Percentiles rank a stretch among this genome's conserved stretches.
Conservation (phyloP, 2,329 filamentous ascomycete genomes). For the Exophiala bonariae region DNA sequence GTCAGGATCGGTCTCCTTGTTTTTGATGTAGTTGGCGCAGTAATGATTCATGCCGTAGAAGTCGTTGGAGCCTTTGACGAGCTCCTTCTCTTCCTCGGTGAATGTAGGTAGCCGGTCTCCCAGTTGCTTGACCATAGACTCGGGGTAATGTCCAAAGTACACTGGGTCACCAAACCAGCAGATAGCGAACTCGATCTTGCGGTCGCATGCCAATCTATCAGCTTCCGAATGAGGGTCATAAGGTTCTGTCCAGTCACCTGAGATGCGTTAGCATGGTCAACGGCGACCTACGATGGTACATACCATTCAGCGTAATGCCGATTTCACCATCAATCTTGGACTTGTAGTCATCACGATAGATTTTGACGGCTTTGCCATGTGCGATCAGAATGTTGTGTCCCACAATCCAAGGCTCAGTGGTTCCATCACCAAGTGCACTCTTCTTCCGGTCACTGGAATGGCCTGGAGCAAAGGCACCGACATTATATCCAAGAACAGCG, state of each 20-base stretch:
- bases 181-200: constrained; percentile 85
- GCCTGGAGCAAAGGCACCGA: constrained; percentile 78
- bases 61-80: constrained; percentile 86
- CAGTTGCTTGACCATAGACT: constrained; percentile 78
- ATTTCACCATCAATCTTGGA: constrained; percentile 70
- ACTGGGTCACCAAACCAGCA: constrained; percentile 87
- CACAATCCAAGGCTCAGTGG: constrained; percentile 77
- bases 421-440: constrained; percentile 70
- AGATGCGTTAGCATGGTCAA: neutral
- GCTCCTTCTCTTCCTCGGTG: constrained; percentile 67
- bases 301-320: constrained; percentile 82
- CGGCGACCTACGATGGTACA: constrained; percentile 16
- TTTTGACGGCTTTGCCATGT: constrained; percentile 77
- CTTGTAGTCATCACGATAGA: constrained; percentile 82
- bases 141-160: constrained; percentile 81
- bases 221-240: constrained; percentile 75
- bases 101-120: constrained; percentile 74
- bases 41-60: constrained; percentile 97
- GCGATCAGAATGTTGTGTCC: constrained; percentile 79
- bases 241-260: constrained; percentile 75
- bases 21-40: constrained; percentile 81
- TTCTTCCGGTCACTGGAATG: constrained; percentile 73
- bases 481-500: constrained; percentile 75
- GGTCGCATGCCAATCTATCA: constrained; percentile 73
- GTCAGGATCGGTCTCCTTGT: constrained; percentile 56